Base-by-base conservation (phyloP, 2,329 filamentous ascomycete species). In the Botrytis hyacinthi region DNA sequence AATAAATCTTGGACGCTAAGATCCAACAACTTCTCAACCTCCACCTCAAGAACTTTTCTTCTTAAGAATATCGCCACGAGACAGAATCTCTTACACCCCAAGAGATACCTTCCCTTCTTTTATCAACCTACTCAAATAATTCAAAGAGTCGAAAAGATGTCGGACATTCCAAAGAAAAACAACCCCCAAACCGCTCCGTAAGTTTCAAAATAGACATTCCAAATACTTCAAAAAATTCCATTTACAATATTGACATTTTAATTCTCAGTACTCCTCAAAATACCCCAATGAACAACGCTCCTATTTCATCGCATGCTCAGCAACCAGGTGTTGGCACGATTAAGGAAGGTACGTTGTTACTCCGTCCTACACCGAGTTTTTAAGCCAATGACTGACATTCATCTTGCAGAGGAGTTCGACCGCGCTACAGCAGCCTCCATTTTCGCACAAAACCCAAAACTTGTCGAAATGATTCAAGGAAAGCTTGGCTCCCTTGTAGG, bases 391-490 rank as follows among this genome's bases (percentile, higher is more conserved):
- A 72, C 76, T 80, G 76, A 80, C 71, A 29, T 54, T 22, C 61
- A 57, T 67, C 26, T 32, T 65, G 51, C 83, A 98, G 96, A 98
- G 90, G 94, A 97, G 76, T 87, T 97, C 80, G 94, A 98, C 82
- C 93, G 93, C 83, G 91, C 89, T 71, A 88, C 93, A 73, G 95
- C 95, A 76, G 95, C 95, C 75, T 95, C 93, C 76, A 91, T 99
- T 82, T 97, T 99, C 82, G 95, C 96, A 78, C 92, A 96, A 84
- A 97, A 99, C 86, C 96, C 97, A 74, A 92, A 92, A 80, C 90
- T 99, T 78, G 93, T 98, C 76, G 93, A 94, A 78, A 96, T 99
- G 93, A 98, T 99, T 84, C 94, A 99, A 86, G 95, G 94, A 80
- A 96, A 96, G 84, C 92, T 99, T 79, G 93, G 94, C 77, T 92